Percentiles rank a stretch among this genome's conserved stretches.
Evolutionary conservation across 2,329 filamentous ascomycete genomes (phyloP).

Genomic region (Mariannaea sp.): DNA sequence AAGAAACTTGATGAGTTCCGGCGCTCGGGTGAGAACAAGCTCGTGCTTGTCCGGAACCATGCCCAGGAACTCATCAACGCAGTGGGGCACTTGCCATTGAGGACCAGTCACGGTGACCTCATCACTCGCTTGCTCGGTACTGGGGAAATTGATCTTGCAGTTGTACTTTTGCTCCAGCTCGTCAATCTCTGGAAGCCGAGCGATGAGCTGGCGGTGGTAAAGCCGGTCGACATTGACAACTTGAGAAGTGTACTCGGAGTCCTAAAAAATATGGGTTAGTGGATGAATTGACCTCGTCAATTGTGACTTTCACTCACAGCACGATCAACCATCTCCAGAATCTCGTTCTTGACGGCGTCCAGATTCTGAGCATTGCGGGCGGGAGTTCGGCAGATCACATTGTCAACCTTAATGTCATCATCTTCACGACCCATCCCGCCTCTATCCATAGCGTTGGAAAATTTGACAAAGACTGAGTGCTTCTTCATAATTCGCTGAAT

Average conservation of each 20-base stretch:
- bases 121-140: conserved; percentile 95
- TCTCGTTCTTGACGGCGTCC: conserved; percentile 97
- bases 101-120: conserved; percentile 94
- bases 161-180: conserved; percentile 99
- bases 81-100: conserved; percentile 97
- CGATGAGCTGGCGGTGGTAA: conserved; percentile 92
- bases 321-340: conserved; percentile 98
- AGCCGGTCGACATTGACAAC: conserved; percentile 92
- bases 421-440: conserved; percentile 89
- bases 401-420: conserved; percentile 97
- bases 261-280: conserved; percentile 51
- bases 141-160: conserved; percentile 98
- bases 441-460: conserved; percentile 98
- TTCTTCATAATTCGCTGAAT: conserved; percentile 99
- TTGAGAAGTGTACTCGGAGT: conserved; percentile 95
- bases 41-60: conserved; percentile 98
- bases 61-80: conserved; percentile 92
- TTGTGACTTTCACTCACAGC: conserved; percentile 59
- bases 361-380: conserved; percentile 96
- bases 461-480: conserved; percentile 99
- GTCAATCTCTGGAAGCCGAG: conserved; percentile 86
- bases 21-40: conserved; percentile 77
- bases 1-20: conserved; percentile 79
- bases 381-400: conserved; percentile 97
- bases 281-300: background rate